Evolutionary conservation across 2,329 filamentous ascomycete species (phyloP), one percentile per base, ranked within the genome.

Genomic region (Ceratocystis huliohia): DNA sequence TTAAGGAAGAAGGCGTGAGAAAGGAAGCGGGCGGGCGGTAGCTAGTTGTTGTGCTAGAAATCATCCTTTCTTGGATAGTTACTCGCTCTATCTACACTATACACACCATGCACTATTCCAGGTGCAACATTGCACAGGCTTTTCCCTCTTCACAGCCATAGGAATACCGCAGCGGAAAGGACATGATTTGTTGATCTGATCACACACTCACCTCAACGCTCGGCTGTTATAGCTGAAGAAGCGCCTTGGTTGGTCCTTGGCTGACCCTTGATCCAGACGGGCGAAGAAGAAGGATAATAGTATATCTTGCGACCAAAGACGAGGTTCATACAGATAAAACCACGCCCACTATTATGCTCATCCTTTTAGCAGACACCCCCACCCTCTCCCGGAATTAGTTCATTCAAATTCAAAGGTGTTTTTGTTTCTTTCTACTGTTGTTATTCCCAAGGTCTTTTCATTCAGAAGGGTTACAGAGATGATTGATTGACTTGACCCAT

Each of bases 141-240:
- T 28, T 53, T 59, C n/a, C 56, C 15, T 57, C 22, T 59, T 59
- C 56, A 30, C 56, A 59, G 56, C 56, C 56, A 59, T n/a, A 33
- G 56, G 56, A 59, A 59, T 59, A 15, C 28, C 6, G 28, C 25
- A 33, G 15, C 48, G 25, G 17, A 37, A 15, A 33, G 56, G 17
- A 30, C 17, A 59, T 59, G 56, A 59, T 59, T 59, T 59, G 56
- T 59, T 59, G 56, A 37, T 59, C 30, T 59, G 56, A 59, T 59
- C 56, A 37, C 56, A 59, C 56, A 37, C 56, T 59, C 15, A n/a
- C 56, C 56, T 59, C 28, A n/a, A 15, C 37, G 56, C 25, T 59
- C 56, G 28, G 56, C 56, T 59, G 25, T 59, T 59, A 25, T 37
- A 59, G 56, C 56, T 59, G 56, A 59, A 59, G 56, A 17, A 30